Percentiles rank a stretch among this genome's conserved stretches.
phyloP scores from a whole-genome alignment of 306 rosid genomes.

The Chamaecrista fasciculata region DNA sequence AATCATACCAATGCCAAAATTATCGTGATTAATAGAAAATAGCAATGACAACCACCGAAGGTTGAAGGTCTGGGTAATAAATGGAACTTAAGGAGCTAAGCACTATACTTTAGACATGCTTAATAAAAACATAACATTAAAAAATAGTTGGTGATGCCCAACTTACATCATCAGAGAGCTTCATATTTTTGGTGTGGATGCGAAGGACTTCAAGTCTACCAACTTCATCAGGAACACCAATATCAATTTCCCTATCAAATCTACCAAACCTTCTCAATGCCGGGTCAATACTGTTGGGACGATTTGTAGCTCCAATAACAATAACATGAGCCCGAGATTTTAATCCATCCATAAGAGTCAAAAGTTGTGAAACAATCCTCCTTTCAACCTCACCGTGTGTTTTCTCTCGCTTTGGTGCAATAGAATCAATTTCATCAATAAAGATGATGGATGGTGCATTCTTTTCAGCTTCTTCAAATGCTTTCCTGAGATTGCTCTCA shows the following conservation, averaged over 20 bases:
- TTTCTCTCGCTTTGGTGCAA: conserved; percentile 78
- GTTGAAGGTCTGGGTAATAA: too few relatives aligned
- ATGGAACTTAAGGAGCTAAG: too few relatives aligned
- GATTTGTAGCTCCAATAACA: conserved; percentile 77
- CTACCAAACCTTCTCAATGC: conserved; percentile 80
- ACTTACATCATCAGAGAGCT: conserved; percentile 73
- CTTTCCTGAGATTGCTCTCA: conserved; percentile 75
- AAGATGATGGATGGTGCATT: conserved; percentile 79
- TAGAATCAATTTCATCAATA: conserved; percentile 72
- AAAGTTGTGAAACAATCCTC: conserved; percentile 76
- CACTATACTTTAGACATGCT: too few relatives aligned
- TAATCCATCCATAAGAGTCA: conserved; percentile 77
- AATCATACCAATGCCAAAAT: too few relatives aligned
- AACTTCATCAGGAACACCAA: conserved; percentile 71
- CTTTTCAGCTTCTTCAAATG: conserved; percentile 80
- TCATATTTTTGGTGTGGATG: conserved; percentile 81
- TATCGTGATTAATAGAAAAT: too few relatives aligned
- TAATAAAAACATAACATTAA: too few relatives aligned
- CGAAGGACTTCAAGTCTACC: conserved; percentile 79
- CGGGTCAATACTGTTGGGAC: conserved; percentile 75
- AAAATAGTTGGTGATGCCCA: too few relatives aligned
- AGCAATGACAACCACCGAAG: too few relatives aligned
- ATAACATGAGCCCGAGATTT: conserved; percentile 72
- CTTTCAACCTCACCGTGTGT: conserved; percentile 80
- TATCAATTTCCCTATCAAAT: conserved; percentile 76